A percentile compares a stretch with the other conserved stretches of the same genome.
Conservation (phyloP, 2,329 filamentous ascomycete species). For the Pseudogymnoascus sp. region DNA sequence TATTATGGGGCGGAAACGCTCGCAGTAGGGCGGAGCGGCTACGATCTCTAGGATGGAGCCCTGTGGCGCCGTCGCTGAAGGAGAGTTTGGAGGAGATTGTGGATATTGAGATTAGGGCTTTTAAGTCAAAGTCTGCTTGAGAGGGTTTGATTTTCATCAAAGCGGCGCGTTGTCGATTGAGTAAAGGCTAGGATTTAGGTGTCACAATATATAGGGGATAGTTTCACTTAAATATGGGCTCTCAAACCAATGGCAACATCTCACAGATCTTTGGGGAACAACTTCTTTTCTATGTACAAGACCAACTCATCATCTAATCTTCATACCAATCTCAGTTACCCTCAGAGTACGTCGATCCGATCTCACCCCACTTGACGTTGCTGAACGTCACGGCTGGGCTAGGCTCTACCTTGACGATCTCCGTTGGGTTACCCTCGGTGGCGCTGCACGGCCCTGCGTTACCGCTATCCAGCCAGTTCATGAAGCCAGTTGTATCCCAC, state of each 20-base stretch:
- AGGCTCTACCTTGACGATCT: constrained; percentile 38
- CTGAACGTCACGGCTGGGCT: constrained; percentile 44
- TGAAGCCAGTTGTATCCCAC: constrained; percentile 43
- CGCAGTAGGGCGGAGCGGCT: constrained; percentile 12
- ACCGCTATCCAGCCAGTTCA: constrained; percentile 48
- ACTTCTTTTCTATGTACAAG: constrained; percentile 3
- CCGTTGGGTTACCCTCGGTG: constrained; percentile 42
- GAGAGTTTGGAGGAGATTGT: neutral
- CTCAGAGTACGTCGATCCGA: constrained; percentile 40
- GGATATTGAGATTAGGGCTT: neutral
- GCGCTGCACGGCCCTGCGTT: constrained; percentile 44
- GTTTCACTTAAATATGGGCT: neutral
- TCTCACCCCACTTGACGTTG: constrained; percentile 51
- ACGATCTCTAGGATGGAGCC: constrained; percentile 13
- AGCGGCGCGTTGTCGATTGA: neutral
- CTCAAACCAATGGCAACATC: neutral
- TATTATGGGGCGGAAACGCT: constrained; percentile 17
- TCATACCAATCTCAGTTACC: neutral
- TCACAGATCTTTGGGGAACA: neutral
- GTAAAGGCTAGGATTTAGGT: neutral
- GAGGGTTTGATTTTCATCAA: too few species aligned
- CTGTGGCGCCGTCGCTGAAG: neutral
- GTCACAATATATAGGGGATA: neutral
- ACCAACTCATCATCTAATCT: neutral
- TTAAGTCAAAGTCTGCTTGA: neutral